These are phyloP conservation scores for Coemansia aciculifera DNA, from an alignment of 192 early-diverging fungal species.

Conservation along the genomic window DNA sequence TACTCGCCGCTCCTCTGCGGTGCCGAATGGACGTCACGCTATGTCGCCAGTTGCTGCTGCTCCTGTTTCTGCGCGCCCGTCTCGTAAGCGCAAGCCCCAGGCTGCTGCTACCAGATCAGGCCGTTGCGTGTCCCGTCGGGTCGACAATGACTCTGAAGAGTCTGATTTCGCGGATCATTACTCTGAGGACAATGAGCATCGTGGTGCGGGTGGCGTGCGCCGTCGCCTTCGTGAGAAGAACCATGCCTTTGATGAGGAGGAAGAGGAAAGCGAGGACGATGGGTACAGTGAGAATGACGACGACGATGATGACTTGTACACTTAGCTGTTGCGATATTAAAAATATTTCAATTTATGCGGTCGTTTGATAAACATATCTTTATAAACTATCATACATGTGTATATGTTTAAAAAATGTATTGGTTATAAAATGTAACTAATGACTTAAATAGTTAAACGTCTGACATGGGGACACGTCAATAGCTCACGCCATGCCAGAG, in stretches of 20 bases:
- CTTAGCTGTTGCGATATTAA: not conserved
- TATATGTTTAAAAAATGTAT: too few species aligned
- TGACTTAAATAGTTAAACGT: too few species aligned
- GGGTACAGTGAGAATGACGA: conserved; percentile 13
- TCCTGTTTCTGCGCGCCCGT: not conserved
- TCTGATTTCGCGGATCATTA: conserved; percentile 1
- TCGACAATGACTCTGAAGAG: conserved; percentile 1
- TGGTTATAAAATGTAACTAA: too few species aligned
- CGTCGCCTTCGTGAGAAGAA: not conserved
- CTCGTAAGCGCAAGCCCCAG: conserved; percentile 27
- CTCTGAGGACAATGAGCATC: not conserved
- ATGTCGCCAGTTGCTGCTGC: not conserved
- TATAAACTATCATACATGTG: not conserved
- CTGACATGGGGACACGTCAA: too few species aligned
- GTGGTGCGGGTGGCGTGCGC: not conserved
- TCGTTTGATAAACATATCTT: not conserved
- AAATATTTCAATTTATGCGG: not conserved
- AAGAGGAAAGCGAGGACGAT: conserved; percentile 13
- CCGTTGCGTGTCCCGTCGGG: conserved; percentile 7
- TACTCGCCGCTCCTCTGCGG: not conserved
- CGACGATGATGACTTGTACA: conserved; percentile 16
- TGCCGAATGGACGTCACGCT: not conserved
- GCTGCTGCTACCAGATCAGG: not conserved
- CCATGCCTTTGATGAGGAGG: not conserved
- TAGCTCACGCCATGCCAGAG: too few species aligned